A percentile compares a stretch with the other conserved stretches of the same genome.
Evolutionary conservation across 352 stramenopile species (phyloP).

Genomic region (Bremia lactucae): DNA sequence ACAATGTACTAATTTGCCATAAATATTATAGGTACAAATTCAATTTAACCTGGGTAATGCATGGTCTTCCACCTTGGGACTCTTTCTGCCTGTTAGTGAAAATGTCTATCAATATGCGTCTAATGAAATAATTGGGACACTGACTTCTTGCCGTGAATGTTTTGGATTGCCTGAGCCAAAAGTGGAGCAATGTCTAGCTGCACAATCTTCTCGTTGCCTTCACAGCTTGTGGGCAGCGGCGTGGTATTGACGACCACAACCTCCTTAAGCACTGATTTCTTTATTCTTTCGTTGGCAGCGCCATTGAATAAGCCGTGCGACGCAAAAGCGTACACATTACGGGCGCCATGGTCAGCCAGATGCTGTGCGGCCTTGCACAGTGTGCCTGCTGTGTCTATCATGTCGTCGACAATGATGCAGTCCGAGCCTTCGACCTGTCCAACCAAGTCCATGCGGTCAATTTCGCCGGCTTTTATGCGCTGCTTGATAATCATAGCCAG

Average conservation of each 20-base stretch:
- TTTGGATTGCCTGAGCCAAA: constrained; percentile 97
- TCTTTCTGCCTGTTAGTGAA: no score
- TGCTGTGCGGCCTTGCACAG: constrained; percentile 97
- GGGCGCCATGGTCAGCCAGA: constrained; percentile 90
- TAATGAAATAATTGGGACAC: constrained; percentile 99
- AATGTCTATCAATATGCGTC: no score
- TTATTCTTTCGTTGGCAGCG: constrained; percentile 83
- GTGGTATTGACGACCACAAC: constrained; percentile 87
- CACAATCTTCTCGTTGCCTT: constrained; percentile 96
- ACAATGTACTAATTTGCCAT: no score
- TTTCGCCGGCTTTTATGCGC: constrained; percentile 93
- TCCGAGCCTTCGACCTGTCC: constrained; percentile 97
- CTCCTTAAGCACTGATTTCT: constrained; percentile 85
- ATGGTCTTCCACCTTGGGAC: no score
- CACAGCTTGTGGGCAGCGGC: constrained; percentile 70
- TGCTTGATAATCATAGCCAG: constrained; percentile 99
- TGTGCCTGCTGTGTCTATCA: constrained; percentile 99
- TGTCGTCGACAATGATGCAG: constrained; percentile 99
- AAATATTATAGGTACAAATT: no score
- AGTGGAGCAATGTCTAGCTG: constrained; percentile 96
- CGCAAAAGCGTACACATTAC: constrained; percentile 98
- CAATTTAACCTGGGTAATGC: no score
- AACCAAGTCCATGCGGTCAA: constrained; percentile 99
- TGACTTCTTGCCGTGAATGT: constrained; percentile 99
- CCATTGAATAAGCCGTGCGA: constrained; percentile 97